phyloP scores from a whole-genome alignment of 1,284 basidiomycete species.

The Earliella scabrosa region DNA sequence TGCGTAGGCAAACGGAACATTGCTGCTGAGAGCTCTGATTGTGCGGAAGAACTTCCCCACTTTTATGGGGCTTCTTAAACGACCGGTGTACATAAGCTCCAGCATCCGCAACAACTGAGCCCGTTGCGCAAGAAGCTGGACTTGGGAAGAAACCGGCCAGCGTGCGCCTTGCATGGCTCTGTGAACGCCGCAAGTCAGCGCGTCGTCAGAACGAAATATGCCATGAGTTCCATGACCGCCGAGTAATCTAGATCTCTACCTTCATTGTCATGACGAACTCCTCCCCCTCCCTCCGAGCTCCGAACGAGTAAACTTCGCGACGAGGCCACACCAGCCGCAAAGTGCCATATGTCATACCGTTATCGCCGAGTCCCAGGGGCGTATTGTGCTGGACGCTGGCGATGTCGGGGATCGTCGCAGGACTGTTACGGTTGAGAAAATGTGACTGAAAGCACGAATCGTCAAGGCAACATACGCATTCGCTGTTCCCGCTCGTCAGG shows the following conservation, averaged over 20 bases:
- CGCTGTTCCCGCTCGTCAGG: background rate
- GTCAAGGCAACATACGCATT: slow-evolving; percentile 18
- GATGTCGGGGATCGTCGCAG: slow-evolving; percentile 24
- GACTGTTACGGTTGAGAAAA: slow-evolving; percentile 1
- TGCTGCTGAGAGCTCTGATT: slow-evolving; percentile 23
- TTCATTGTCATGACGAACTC: slow-evolving; percentile 22
- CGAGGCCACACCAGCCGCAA: background rate
- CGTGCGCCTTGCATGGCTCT: background rate
- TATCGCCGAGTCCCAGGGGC: slow-evolving; percentile 20
- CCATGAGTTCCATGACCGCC: slow-evolving; percentile 11
- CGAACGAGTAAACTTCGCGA: background rate
- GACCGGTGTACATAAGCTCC: slow-evolving; percentile 20
- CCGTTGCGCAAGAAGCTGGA: slow-evolving; percentile 18
- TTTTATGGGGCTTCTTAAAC: slow-evolving; percentile 22
- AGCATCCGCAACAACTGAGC: slow-evolving; percentile 20
- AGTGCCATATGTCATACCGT: slow-evolving; percentile 11
- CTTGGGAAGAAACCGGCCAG: slow-evolving; percentile 17
- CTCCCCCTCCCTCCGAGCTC: background rate
- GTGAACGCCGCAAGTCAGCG: slow-evolving; percentile 6
- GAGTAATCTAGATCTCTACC: slow-evolving; percentile 6
- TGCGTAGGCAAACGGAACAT: slow-evolving; percentile 62
- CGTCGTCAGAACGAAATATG: slow-evolving; percentile 9
- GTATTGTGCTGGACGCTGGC: slow-evolving; percentile 4
- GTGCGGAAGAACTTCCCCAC: slow-evolving; percentile 19
- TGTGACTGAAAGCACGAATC: slow-evolving; percentile 1